Evolutionary conservation across 495 filamentous ascomycete species (phyloP).

Genomic region (Apiosordaria backusii): DNA sequence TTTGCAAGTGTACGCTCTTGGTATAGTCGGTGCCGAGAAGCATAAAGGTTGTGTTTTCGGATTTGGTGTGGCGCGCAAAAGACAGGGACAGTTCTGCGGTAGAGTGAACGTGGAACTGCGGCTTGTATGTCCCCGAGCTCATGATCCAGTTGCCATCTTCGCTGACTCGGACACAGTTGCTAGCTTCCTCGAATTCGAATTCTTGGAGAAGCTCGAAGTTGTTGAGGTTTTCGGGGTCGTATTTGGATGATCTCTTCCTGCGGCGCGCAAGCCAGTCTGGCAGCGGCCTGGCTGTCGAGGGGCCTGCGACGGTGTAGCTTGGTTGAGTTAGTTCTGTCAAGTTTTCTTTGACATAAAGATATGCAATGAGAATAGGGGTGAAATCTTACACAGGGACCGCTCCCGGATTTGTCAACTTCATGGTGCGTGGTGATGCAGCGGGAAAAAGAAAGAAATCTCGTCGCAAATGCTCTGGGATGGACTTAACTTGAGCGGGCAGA

Average conservation of each 20-base stretch:
- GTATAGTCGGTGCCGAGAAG: slow-evolving; percentile 92
- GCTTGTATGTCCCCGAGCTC: slow-evolving; percentile 92
- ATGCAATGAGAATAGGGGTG: background rate
- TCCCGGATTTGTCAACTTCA: slow-evolving; percentile 87
- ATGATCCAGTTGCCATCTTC: slow-evolving; percentile 99
- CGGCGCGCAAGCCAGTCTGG: slow-evolving; percentile 93
- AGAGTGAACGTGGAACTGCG: slow-evolving; percentile 94
- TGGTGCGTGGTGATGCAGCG: slow-evolving; percentile 35
- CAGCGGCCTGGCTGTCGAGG: slow-evolving; percentile 81
- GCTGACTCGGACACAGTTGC: slow-evolving; percentile 81
- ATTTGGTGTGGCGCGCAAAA: slow-evolving; percentile 86
- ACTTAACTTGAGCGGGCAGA: slow-evolving; percentile 19
- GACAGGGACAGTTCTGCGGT: slow-evolving; percentile 89
- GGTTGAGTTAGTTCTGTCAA: background rate
- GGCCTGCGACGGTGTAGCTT: slow-evolving; percentile 81
- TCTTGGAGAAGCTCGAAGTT: slow-evolving; percentile 94
- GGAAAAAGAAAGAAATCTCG: slow-evolving; percentile 3
- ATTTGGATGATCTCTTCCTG: slow-evolving; percentile 87
- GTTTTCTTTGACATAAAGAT: background rate
- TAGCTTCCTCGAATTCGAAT: slow-evolving; percentile 99
- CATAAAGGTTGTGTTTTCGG: slow-evolving; percentile 90
- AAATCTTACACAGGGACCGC: slow-evolving; percentile 71
- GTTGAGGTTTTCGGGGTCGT: slow-evolving; percentile 87
- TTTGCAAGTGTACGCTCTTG: slow-evolving; percentile 91
- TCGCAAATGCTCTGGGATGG: slow-evolving; percentile 2